These are phyloP conservation scores for Vaccinium macrocarpon DNA, from an alignment of 148 eudicot genomes.

Conservation along the genomic window DNA sequence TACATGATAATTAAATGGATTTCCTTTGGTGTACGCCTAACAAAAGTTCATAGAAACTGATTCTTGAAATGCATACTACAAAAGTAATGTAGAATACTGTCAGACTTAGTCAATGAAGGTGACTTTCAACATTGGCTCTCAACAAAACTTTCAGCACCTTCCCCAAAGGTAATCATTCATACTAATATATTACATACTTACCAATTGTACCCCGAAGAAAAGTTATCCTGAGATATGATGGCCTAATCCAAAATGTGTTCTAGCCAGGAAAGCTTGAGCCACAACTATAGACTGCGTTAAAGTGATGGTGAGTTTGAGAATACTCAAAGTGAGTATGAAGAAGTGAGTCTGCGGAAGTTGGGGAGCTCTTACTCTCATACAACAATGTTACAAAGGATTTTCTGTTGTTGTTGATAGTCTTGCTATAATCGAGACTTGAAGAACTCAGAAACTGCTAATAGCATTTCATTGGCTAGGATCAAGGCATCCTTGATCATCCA, in stretches of 20 bases:
- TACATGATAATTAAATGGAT: background rate
- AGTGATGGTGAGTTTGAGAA: background rate
- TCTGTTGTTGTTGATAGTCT: background rate
- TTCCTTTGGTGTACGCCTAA: background rate
- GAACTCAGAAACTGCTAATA: background rate
- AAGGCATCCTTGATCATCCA: background rate
- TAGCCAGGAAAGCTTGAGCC: background rate
- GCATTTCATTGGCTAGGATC: background rate
- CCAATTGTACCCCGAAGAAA: background rate
- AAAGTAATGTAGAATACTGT: background rate
- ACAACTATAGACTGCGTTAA: background rate
- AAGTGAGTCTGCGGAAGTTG: background rate
- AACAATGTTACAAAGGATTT: background rate
- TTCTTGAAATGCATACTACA: background rate
- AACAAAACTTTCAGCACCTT: background rate
- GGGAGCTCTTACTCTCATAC: background rate
- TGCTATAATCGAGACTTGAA: background rate
- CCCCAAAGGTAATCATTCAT: background rate
- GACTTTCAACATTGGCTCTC: background rate
- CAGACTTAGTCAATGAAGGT: background rate
- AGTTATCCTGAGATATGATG: background rate
- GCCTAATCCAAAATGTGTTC: background rate
- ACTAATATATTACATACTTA: background rate
- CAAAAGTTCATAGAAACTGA: background rate
- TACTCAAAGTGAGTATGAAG: background rate